These are phyloP conservation scores for Plenodomus tracheiphilus DNA, from an alignment of 2,329 filamentous ascomycete species.

Conservation along the genomic window DNA sequence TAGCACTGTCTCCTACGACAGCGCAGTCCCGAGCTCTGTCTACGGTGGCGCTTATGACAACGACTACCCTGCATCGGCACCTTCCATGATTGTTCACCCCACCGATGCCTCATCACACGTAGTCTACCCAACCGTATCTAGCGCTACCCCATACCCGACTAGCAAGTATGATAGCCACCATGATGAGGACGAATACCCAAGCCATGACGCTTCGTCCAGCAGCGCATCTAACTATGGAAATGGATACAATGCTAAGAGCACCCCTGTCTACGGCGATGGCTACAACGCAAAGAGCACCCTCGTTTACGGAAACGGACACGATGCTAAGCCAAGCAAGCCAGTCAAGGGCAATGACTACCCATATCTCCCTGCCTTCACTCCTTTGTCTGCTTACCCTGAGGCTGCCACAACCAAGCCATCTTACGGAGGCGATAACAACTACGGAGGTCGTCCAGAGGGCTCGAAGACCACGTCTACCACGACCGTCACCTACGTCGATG, in stretches of 20 bases:
- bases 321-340: constrained; percentile 1
- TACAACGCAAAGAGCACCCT: constrained; percentile 5
- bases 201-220: background rate
- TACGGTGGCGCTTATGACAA: no score
- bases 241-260: constrained; percentile 1
- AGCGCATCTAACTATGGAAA: background rate
- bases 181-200: constrained; percentile 2
- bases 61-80: background rate
- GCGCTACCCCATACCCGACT: no score
- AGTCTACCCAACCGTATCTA: constrained; percentile 1
- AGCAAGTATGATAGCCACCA: background rate
- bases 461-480: constrained; percentile 22
- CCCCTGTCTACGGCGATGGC: constrained; percentile 7
- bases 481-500: constrained; percentile 34
- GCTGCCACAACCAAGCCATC: constrained; percentile 10
- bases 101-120: background rate
- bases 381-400: constrained; percentile 11
- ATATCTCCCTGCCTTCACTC: constrained; percentile 12
- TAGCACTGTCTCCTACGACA: no score
- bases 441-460: constrained; percentile 7
- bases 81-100: background rate
- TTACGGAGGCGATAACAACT: constrained; percentile 1
- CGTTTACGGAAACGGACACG: constrained; percentile 9
- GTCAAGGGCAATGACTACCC: constrained; percentile 11
- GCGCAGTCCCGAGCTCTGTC: no score